These are phyloP conservation scores for Lentinula aciculospora DNA, from an alignment of 768 basidiomycete species.

Conservation along the genomic window DNA sequence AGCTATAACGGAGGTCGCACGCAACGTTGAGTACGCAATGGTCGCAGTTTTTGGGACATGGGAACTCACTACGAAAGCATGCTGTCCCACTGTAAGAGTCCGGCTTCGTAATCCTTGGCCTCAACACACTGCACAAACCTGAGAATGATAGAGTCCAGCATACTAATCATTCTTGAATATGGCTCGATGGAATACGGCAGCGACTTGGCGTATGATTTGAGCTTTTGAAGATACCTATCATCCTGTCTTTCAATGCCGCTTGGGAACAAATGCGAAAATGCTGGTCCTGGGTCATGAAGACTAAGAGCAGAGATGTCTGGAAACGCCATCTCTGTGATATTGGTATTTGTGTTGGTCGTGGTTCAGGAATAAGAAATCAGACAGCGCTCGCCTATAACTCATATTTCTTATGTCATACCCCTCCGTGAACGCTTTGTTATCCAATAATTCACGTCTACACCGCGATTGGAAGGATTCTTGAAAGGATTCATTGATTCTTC, in stretches of 20 bases:
- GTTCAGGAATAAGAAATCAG: not conserved
- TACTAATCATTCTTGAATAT: conserved; percentile 65
- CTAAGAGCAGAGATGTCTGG: conserved; percentile 43
- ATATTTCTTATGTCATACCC: too few species aligned
- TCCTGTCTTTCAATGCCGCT: conserved; percentile 26
- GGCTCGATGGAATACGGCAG: conserved; percentile 79
- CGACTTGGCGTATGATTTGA: conserved; percentile 55
- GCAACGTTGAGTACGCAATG: not conserved
- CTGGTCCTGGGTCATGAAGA: conserved; percentile 29
- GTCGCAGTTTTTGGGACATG: not conserved
- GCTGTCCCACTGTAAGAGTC: conserved; percentile 75
- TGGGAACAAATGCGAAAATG: conserved; percentile 17
- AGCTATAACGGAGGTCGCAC: conserved; percentile 38
- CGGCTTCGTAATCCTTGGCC: conserved; percentile 79
- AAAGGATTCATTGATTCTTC: not conserved
- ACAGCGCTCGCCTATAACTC: too few species aligned
- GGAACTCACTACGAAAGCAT: conserved; percentile 64
- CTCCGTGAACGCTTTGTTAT: too few species aligned
- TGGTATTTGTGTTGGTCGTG: not conserved
- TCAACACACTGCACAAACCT: conserved; percentile 69
- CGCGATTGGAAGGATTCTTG: too few species aligned
- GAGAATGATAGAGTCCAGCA: conserved; percentile 68
- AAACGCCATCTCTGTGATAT: conserved; percentile 24
- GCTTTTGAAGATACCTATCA: conserved; percentile 50
- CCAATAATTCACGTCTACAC: not conserved